Evolutionary conservation across 2,329 filamentous ascomycete species (phyloP).

Genomic region (Elsinoe batatas): DNA sequence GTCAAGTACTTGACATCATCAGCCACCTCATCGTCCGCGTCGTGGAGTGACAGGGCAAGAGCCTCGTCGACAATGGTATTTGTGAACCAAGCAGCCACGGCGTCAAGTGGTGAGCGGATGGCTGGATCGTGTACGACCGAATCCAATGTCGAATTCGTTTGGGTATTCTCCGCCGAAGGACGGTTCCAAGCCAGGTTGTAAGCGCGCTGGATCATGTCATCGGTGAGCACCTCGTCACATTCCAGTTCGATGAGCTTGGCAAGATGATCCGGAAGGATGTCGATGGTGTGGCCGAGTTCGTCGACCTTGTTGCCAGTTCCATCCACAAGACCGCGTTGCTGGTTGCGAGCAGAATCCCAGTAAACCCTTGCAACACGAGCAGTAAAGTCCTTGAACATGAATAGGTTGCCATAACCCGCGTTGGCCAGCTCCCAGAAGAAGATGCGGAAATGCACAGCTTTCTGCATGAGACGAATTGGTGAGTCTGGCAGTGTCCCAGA

Average conservation of each 20-base stretch:
- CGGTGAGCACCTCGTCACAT: conserved; percentile 70
- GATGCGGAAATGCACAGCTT: conserved; percentile 83
- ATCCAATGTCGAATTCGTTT: conserved; percentile 64
- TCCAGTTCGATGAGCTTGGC: conserved; percentile 65
- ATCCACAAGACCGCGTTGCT: conserved; percentile 37
- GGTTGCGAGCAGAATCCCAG: conserved; percentile 70
- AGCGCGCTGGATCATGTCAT: conserved; percentile 69
- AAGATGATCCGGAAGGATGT: conserved; percentile 67
- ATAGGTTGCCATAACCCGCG: conserved; percentile 53
- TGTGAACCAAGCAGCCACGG: conserved; percentile 85
- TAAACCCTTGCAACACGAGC: conserved; percentile 62
- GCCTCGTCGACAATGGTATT: conserved; percentile 61
- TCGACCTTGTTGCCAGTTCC: conserved; percentile 18
- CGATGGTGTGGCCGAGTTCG: conserved; percentile 42
- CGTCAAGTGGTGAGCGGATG: conserved; percentile 78
- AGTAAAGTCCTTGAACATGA: conserved; percentile 58
- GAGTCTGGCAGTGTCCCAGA: conserved; percentile 79
- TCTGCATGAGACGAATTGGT: conserved; percentile 76
- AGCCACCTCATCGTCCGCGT: conserved; percentile 40
- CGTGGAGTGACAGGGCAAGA: conserved; percentile 51
- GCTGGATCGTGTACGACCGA: conserved; percentile 75
- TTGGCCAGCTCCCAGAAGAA: conserved; percentile 71
- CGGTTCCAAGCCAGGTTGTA: conserved; percentile 86
- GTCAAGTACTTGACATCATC: conserved; percentile 43
- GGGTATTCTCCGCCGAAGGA: conserved; percentile 57